A percentile compares a stretch with the other conserved stretches of the same genome.
These are phyloP conservation scores for Fusarium praegraminearum DNA, from an alignment of 2,329 filamentous ascomycete species.

Conservation along the genomic window DNA sequence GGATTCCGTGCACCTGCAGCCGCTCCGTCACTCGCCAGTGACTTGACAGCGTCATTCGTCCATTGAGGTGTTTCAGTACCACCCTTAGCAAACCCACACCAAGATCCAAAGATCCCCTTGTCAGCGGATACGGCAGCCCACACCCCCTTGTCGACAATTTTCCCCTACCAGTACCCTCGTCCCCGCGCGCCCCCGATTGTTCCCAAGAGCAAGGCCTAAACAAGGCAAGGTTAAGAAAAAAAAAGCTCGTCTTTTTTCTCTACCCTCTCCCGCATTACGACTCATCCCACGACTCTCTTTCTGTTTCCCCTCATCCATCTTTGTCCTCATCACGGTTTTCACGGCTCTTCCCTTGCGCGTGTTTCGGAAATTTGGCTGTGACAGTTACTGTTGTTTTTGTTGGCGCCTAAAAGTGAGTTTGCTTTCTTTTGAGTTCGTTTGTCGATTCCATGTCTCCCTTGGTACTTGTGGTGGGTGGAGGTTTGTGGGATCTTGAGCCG, in stretches of 20 bases:
- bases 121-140: constrained; percentile 48
- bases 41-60: constrained; percentile 47
- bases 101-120: constrained; percentile 51
- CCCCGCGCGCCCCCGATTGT: constrained; percentile 49
- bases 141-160: constrained; percentile 50
- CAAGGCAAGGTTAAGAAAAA: constrained; percentile 51
- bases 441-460: constrained; percentile 41
- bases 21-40: constrained; percentile 45
- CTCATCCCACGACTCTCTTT: constrained; percentile 52
- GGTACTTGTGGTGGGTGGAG: constrained; percentile 35
- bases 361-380: constrained; percentile 59
- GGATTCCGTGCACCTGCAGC: constrained; percentile 46
- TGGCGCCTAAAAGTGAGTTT: constrained; percentile 67
- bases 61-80: constrained; percentile 50
- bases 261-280: constrained; percentile 49
- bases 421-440: constrained; percentile 31
- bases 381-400: constrained; percentile 61
- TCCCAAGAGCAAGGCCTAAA: constrained; percentile 50
- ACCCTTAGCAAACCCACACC: constrained; percentile 46
- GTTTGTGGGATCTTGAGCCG: constrained; percentile 30
- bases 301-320: constrained; percentile 51
- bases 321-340: constrained; percentile 55
- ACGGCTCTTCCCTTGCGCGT: constrained; percentile 62
- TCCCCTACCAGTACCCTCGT: constrained; percentile 52
- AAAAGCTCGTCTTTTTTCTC: constrained; percentile 53